Evolutionary conservation across 495 filamentous ascomycete genomes (phyloP), one percentile per base, ranked within the genome.

Genomic region (Baudoinia panamericana): DNA sequence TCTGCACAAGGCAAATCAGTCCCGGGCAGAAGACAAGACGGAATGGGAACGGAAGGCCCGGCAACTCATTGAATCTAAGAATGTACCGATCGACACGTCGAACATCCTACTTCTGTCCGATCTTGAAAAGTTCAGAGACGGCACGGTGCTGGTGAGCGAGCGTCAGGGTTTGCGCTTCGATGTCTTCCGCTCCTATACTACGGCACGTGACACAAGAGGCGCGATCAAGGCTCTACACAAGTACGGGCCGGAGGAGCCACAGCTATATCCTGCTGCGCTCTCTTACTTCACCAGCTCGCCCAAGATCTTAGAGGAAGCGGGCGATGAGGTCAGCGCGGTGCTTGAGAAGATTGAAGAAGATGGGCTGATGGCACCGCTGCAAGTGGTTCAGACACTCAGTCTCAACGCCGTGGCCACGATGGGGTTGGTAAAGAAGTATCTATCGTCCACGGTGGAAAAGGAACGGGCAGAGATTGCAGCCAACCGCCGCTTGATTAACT

Each of bases 111-210:
- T 97, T 8, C 73, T 97, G 7, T 97, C 90, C 2, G 82, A 95
- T 52, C 70, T 97, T 3, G 87, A 87, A 2, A 72, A 83, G 56
- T 97, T 94, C 68, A 67, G 71, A 20, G 86, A 87, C 56, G 90
- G 90, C 18, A 93, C 85, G 3, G 86, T 80, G 8, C 72, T 96
- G 0, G 87, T 97, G 37, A 80, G 87, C 35, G 90, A 97, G 55
- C 81, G 94, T 55, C 82, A 93, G 55, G 88, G 90, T 17, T 68
- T 95, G 6, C 73, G 79, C 11, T 87, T 88, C 30, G 92, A 97
- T 57, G 95, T 97, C 42, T 96, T 97, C 65, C 78, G 90, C 17
- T 94, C 90, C 0, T 95, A 93, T 57, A 95, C 88, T 4, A 78
- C 85, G 0, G 87, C 87, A 16, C 84, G 86, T 21, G 90, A 97